Evolutionary conservation across 768 basidiomycete genomes (phyloP).

Genomic region (Exidia glandulosa): DNA sequence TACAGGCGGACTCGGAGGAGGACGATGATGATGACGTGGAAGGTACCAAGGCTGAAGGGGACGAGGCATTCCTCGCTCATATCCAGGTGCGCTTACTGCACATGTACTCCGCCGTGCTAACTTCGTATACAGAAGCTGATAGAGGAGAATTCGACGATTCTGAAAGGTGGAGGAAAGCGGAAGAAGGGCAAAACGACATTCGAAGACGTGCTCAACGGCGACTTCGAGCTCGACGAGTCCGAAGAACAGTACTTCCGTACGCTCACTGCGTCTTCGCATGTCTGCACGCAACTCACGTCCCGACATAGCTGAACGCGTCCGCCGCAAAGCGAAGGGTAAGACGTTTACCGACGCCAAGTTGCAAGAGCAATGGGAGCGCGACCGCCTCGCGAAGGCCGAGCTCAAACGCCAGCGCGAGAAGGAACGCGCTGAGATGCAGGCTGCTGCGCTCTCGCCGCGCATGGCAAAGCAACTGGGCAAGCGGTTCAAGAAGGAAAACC

Average conservation of each 20-base stretch:
- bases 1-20: conserved; percentile 17
- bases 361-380: conserved; percentile 62
- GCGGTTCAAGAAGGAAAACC: conserved; percentile 23
- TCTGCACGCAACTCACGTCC: background rate
- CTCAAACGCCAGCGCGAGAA: conserved; percentile 51
- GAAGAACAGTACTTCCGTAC: conserved; percentile 33
- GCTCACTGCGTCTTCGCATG: conserved; percentile 15
- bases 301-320: conserved; percentile 41
- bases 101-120: background rate
- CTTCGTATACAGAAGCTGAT: conserved; percentile 38
- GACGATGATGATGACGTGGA: no score
- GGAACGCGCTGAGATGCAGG: conserved; percentile 41
- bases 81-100: conserved; percentile 39
- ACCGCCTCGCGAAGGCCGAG: conserved; percentile 76
- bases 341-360: conserved; percentile 40
- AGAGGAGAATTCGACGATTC: conserved; percentile 44
- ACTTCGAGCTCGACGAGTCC: conserved; percentile 17
- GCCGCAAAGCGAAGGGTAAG: conserved; percentile 29
- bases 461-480: conserved; percentile 61
- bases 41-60: conserved; percentile 36
- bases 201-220: conserved; percentile 47
- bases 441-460: conserved; percentile 46
- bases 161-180: conserved; percentile 33
- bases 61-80: conserved; percentile 44
- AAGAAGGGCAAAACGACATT: conserved; percentile 44